Base-by-base conservation (phyloP, 805 yeast species). In the Yarrowia sp. region DNA sequence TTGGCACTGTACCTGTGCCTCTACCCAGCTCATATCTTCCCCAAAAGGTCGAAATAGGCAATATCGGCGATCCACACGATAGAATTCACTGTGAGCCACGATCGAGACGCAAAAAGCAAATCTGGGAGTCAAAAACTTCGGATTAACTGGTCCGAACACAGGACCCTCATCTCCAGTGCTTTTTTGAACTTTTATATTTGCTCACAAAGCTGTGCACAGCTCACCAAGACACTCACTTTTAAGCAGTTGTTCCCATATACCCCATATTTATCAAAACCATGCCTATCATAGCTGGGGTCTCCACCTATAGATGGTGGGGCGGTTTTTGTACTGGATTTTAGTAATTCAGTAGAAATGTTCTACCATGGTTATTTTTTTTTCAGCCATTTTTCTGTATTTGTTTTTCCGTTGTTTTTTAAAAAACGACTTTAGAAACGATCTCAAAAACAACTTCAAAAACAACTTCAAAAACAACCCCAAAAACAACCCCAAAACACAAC, bases 361-460 rank as follows among this genome's bases (percentile, higher is more conserved):
- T n/a, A n/a, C n/a, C n/a, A n/a, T n/a, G n/a, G n/a, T n/a, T n/a
- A n/a, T n/a, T n/a, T n/a, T n/a, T n/a, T n/a, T n/a, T n/a, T n/a
- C n/a, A n/a, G n/a, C n/a, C n/a, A 7, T n/a, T 49, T 33, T 34
- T 49, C 55, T 40, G 55, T 49, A 33, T 33, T 49, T 49, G 38
- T 33, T 49, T 49, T 49, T 49, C 39, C 17, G 34, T 15, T 46
- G 50, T 46, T 24, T 24, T 34, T 5, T 34, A 3, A 9, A 5
- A 9, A 30, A 46, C 24, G 14, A 46, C n/a, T n/a, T n/a, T n/a
- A 24, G 9, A 24, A 46, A 14, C 30, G 6, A 4, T 24, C 30
- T 6, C 15, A 24, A 20, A 19, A 5, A 46, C 8, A 36, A n/a
- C n/a, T n/a, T 6, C 15, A 24, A 20, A 19, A 5, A 46, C 8